Conservation (phyloP, 2,329 filamentous ascomycete species). For the Pseudonectria buxi region DNA sequence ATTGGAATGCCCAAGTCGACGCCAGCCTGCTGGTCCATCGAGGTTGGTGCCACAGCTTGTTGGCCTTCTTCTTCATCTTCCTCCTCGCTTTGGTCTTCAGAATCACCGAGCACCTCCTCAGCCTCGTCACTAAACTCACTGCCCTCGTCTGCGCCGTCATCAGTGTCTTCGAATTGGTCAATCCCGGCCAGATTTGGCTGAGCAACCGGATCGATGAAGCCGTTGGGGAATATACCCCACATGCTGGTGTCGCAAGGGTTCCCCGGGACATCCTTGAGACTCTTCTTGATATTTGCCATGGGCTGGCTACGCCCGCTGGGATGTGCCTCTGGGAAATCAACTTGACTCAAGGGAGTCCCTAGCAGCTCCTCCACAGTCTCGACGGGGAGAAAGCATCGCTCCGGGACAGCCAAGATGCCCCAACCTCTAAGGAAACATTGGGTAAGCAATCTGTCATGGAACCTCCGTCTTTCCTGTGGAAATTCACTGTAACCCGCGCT, state of each 20-base stretch:
- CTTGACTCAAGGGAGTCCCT: conserved; percentile 17
- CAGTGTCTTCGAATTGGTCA: conserved; percentile 11
- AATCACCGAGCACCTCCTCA: conserved; percentile 1
- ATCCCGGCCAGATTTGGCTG: conserved; percentile 7
- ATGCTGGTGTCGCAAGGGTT: conserved; percentile 21
- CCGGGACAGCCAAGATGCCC: conserved; percentile 42
- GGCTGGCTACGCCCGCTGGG: conserved; percentile 9
- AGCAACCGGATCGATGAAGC: conserved; percentile 1
- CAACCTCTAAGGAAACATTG: conserved; percentile 31
- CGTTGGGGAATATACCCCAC: not conserved
- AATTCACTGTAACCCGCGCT: conserved; percentile 2
- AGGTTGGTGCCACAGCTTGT: conserved; percentile 2
- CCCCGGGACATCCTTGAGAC: conserved; percentile 20
- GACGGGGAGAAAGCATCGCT: conserved; percentile 36
- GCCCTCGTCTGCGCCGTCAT: conserved; percentile 6
- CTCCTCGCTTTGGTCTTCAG: conserved; percentile 10
- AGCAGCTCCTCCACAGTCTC: conserved; percentile 27
- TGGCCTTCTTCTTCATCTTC: conserved; percentile 15
- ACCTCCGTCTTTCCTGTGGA: not conserved
- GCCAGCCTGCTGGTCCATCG: not conserved
- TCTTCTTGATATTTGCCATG: conserved; percentile 21
- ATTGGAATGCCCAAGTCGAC: too few species aligned
- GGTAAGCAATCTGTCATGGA: conserved; percentile 3
- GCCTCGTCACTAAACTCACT: not conserved
- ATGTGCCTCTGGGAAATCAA: conserved; percentile 12